A percentile compares a stretch with the other conserved stretches of the same genome.
Evolutionary conservation across 2,329 filamentous ascomycete species (phyloP).

Genomic region (Drechslerella dactyloides): DNA sequence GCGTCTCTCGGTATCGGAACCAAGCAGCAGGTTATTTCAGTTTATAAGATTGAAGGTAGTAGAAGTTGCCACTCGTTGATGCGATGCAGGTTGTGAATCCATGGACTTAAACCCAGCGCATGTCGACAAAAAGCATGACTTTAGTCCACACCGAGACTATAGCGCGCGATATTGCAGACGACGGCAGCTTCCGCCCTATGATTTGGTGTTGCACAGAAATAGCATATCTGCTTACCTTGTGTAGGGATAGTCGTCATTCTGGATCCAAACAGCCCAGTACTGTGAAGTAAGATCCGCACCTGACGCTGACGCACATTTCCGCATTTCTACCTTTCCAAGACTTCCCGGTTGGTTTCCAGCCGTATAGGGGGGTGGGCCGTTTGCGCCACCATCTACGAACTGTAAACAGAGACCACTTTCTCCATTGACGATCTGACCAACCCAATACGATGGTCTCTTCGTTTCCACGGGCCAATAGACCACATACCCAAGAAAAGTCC

Average conservation of each 20-base stretch:
- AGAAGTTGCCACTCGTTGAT: too few relatives aligned
- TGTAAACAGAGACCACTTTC: not conserved
- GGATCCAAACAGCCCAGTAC: not conserved
- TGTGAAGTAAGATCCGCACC: not conserved
- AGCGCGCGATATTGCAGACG: too few relatives aligned
- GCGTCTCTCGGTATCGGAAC: not conserved
- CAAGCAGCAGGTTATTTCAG: too few relatives aligned
- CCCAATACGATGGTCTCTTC: not conserved
- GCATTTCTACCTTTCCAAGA: not conserved
- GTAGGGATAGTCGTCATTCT: not conserved
- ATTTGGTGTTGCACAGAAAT: too few relatives aligned
- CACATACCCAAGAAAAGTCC: conserved; percentile 19
- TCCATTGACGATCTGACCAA: not conserved
- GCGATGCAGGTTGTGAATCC: too few relatives aligned
- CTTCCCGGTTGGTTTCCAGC: not conserved
- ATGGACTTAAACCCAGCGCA: too few relatives aligned
- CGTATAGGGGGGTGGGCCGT: not conserved
- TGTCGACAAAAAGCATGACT: too few relatives aligned
- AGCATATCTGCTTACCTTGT: not conserved
- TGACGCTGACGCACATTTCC: not conserved
- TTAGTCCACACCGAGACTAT: too few relatives aligned
- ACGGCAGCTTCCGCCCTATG: too few relatives aligned
- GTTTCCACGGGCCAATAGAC: not conserved
- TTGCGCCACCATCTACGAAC: not conserved
- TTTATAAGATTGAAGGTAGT: too few relatives aligned